Evolutionary conservation across 1,284 basidiomycete species (phyloP).

Genomic region (Cutaneotrichosporon curvatum): DNA sequence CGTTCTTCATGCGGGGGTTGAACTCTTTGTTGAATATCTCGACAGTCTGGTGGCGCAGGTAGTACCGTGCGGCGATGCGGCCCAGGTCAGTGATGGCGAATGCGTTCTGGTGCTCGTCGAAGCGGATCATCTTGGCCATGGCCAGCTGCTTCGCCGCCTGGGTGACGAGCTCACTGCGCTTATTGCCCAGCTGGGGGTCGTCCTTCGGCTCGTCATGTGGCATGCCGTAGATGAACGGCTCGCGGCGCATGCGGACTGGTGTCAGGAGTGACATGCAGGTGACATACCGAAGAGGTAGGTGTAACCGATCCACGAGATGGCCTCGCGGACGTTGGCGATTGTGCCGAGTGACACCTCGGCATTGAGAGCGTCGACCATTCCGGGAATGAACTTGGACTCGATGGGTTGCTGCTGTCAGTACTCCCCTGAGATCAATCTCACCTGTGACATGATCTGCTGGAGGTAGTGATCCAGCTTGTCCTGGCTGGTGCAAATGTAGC

Average conservation of each 20-base stretch:
- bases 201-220: conserved; percentile 62
- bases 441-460: conserved; percentile 75
- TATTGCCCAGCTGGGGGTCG: conserved; percentile 70
- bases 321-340: conserved; percentile 79
- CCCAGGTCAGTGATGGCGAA: conserved; percentile 81
- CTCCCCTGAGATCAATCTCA: too few relatives aligned
- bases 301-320: conserved; percentile 91
- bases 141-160: conserved; percentile 65
- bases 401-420: conserved; percentile 65
- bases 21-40: conserved; percentile 80
- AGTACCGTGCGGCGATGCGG: conserved; percentile 93
- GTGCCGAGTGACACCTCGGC: conserved; percentile 94
- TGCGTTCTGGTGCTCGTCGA: conserved; percentile 57
- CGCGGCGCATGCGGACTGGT: conserved; percentile 80
- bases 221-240: conserved; percentile 88
- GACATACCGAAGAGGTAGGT: conserved; percentile 70
- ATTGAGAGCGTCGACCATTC: conserved; percentile 87
- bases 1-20: conserved; percentile 81
- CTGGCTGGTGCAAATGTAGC: conserved; percentile 89
- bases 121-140: conserved; percentile 76
- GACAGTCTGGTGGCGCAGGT: conserved; percentile 79
- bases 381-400: conserved; percentile 88
- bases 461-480: conserved; percentile 93
- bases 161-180: conserved; percentile 65
- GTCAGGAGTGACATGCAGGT: too few relatives aligned